Conservation (phyloP, 169 alveolate species). For the Plasmodium knowlesi region DNA sequence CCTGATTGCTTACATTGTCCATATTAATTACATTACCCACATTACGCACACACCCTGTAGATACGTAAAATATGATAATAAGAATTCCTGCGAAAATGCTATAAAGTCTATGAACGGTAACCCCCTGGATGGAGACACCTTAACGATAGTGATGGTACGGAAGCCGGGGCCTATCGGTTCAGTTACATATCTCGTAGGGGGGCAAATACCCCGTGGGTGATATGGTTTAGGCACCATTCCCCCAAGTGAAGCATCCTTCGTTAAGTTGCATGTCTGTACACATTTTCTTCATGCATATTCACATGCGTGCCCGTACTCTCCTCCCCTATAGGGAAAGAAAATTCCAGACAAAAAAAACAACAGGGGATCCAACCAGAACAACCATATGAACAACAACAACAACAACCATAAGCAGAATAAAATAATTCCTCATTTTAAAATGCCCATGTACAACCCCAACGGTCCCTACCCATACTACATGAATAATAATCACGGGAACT, state of each 20-base stretch:
- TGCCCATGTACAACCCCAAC: constrained; percentile 29
- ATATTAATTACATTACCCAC: not conserved
- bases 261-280: not conserved
- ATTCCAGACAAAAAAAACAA: constrained; percentile 37
- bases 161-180: not conserved
- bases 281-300: not conserved
- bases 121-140: constrained; percentile 35
- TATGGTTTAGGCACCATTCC: too few relatives aligned
- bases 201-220: too few relatives aligned
- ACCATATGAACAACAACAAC: constrained; percentile 7
- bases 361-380: constrained; percentile 18
- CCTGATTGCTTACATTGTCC: not conserved
- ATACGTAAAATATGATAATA: constrained; percentile 50
- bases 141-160: constrained; percentile 29
- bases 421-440: constrained; percentile 44
- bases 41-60: not conserved
- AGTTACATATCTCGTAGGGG: not conserved
- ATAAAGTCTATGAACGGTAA: constrained; percentile 35
- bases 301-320: not conserved
- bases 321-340: constrained; percentile 33
- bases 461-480: constrained; percentile 19
- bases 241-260: not conserved
- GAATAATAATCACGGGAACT: constrained; percentile 5
- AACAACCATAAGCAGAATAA: constrained; percentile 19
- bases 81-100: constrained; percentile 58